phyloP scores from a whole-genome alignment of 495 filamentous ascomycete species.

The Hapsidospora chrysogenum region DNA sequence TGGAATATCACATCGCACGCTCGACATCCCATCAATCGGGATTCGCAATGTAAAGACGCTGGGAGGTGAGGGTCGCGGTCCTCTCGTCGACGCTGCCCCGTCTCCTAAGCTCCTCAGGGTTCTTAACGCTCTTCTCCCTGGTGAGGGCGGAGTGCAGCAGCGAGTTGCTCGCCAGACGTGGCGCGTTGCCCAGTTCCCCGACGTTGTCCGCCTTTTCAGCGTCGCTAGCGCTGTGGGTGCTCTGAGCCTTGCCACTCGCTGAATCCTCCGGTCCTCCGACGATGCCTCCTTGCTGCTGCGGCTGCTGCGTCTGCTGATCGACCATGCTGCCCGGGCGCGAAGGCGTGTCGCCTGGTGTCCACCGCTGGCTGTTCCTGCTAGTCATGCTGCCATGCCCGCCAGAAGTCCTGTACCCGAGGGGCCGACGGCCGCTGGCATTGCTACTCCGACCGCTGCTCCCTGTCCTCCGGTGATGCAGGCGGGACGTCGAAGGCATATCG shows the following conservation, averaged over 20 bases:
- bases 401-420: slow-evolving; percentile 36
- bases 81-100: slow-evolving; percentile 90
- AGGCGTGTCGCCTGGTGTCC: slow-evolving; percentile 58
- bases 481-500: slow-evolving; percentile 36
- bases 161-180: slow-evolving; percentile 34
- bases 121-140: slow-evolving; percentile 49
- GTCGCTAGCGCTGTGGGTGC: slow-evolving; percentile 32
- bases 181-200: slow-evolving; percentile 22
- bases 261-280: slow-evolving; percentile 28
- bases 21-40: slow-evolving; percentile 65
- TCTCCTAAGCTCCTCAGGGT: slow-evolving; percentile 57
- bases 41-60: slow-evolving; percentile 84
- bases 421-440: slow-evolving; percentile 47
- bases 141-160: slow-evolving; percentile 32
- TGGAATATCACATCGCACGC: too few relatives aligned
- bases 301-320: slow-evolving; percentile 4
- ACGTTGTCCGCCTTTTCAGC: slow-evolving; percentile 32
- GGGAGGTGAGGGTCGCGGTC: slow-evolving; percentile 64
- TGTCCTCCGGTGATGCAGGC: slow-evolving; percentile 50
- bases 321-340: slow-evolving; percentile 26
- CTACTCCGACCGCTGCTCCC: slow-evolving; percentile 66
- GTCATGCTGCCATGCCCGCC: slow-evolving; percentile 12
- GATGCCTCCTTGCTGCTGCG: slow-evolving; percentile 8
- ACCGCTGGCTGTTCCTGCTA: slow-evolving; percentile 19
- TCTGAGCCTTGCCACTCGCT: slow-evolving; percentile 21